Base-by-base conservation (phyloP, 805 yeast genomes). In the Candida alai region DNA sequence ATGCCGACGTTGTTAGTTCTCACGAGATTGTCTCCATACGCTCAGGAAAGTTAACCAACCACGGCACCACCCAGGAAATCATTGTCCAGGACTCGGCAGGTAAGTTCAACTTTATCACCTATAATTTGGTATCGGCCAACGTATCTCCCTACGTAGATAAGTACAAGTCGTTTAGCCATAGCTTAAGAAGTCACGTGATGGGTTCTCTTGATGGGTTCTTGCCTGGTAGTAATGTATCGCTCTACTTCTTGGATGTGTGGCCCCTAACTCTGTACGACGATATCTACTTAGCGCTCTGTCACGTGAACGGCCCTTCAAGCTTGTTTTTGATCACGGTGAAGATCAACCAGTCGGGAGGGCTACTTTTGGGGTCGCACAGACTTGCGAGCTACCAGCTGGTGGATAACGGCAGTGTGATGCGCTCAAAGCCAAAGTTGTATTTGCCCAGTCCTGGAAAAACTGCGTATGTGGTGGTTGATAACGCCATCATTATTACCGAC, bases 401-500 rank as follows among this genome's bases (percentile, higher is more conserved):
- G n/a, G 54, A 53, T 3, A 42, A 48, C 16, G 23, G 18, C 2
- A 24, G 33, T 7, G 28, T 33, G 3, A 35, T 34, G 11, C 31
- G 34, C 21, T 24, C 49, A 2, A 55, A 50, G 12, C 85, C 87
- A 2, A 58, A 56, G 29, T 54, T 84, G 14, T 67, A 60, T 24
- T 64, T 80, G 8, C 87, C 89, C 2, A 48, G 62, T 12, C 83
- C 84, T 2, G 71, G 73, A 2, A 54, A 62, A 13, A 73, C 84
- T 0, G 82, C 85, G 1, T 79, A 76, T 49, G 70, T 84, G 2
- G 64, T 78, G 2, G 66, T 80, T 26, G 72, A 70, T 8, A 70
- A 76, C 32, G 74, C 86, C 0, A 66, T 87, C 9, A 76, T 84
- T 2, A 48, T 89, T 35, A 69, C 84, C 1, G 94, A 84, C 45